These are phyloP conservation scores for Adansonia madagascariensis DNA, from an alignment of 441 rosid species.

Conservation along the genomic window DNA sequence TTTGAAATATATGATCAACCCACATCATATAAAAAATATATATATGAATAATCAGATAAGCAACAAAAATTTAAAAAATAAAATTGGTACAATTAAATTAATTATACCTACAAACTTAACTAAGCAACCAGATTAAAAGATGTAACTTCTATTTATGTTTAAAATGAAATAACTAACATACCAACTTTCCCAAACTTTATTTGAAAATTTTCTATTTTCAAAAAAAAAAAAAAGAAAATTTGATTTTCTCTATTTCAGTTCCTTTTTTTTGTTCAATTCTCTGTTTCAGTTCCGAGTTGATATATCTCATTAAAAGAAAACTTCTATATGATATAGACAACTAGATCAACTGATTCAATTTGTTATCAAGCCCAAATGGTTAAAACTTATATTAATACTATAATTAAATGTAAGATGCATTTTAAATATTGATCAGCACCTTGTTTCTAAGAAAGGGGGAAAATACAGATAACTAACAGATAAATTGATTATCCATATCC, in stretches of 20 bases:
- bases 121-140: not conserved
- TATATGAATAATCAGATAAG: not conserved
- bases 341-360: not conserved
- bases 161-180: not conserved
- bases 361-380: not conserved
- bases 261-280: not conserved
- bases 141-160: not conserved
- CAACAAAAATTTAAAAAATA: not conserved
- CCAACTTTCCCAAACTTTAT: conserved; percentile 8
- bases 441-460: not conserved
- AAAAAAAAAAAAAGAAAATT: not conserved
- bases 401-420: conserved; percentile 9
- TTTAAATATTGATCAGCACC: not conserved
- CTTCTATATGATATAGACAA: not conserved
- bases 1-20: not conserved
- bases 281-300: not conserved
- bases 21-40: not conserved
- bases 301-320: not conserved
- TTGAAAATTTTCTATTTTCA: not conserved
- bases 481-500: not conserved
- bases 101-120: not conserved
- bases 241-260: not conserved
- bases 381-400: not conserved
- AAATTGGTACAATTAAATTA: no score
- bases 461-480: not conserved